These are phyloP conservation scores for Cordyceps pruinosa DNA, from an alignment of 2,329 filamentous ascomycete genomes.

Conservation along the genomic window DNA sequence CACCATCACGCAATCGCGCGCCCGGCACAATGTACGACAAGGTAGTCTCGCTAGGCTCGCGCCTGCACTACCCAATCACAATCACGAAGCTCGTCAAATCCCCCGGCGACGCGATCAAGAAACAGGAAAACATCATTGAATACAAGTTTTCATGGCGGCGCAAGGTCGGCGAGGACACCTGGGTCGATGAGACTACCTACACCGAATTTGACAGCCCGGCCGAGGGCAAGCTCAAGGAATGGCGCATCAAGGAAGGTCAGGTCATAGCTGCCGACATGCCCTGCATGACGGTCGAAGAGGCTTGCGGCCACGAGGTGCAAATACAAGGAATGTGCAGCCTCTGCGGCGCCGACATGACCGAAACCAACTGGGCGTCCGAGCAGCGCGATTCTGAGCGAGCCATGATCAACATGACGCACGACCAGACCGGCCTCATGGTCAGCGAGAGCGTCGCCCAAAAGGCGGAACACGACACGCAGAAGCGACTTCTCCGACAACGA, in stretches of 20 bases:
- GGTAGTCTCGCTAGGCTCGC: slow-evolving; percentile 45
- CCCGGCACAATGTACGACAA: slow-evolving; percentile 31
- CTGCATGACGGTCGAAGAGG: slow-evolving; percentile 76
- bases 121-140: slow-evolving; percentile 71
- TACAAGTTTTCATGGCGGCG: slow-evolving; percentile 81
- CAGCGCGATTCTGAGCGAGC: slow-evolving; percentile 75
- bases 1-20: slow-evolving; percentile 4
- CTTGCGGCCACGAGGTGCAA: slow-evolving; percentile 85
- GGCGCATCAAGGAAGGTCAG: slow-evolving; percentile 65
- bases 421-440: slow-evolving; percentile 79
- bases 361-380: slow-evolving; percentile 77
- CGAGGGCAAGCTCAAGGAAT: slow-evolving; percentile 70
- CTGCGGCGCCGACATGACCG: slow-evolving; percentile 95
- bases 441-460: slow-evolving; percentile 73
- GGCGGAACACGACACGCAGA: slow-evolving; percentile 80
- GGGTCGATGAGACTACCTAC: slow-evolving; percentile 58
- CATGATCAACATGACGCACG: slow-evolving; percentile 90
- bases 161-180: slow-evolving; percentile 61
- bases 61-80: slow-evolving; percentile 87
- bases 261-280: slow-evolving; percentile 52
- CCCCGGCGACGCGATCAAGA: slow-evolving; percentile 66
- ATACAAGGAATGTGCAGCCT: slow-evolving; percentile 85
- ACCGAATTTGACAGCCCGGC: slow-evolving; percentile 76
- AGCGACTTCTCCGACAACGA: slow-evolving; percentile 67
- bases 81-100: slow-evolving; percentile 77